These are phyloP conservation scores for Dothideomycetidae sp. DNA, from an alignment of 2,329 filamentous ascomycete species.

Conservation along the genomic window DNA sequence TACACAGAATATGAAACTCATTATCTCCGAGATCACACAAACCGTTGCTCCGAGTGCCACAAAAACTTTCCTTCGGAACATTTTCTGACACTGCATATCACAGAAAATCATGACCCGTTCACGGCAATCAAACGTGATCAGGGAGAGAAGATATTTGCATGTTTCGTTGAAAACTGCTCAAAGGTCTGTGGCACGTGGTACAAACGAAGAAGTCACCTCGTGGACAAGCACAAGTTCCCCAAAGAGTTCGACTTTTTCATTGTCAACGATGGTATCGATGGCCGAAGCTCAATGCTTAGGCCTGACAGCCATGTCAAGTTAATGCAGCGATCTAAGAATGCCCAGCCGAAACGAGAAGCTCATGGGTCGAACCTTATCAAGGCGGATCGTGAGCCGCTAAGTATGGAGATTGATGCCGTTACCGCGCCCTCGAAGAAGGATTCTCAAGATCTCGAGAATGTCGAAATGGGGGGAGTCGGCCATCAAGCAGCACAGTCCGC, in stretches of 20 bases:
- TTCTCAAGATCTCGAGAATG: too few relatives aligned
- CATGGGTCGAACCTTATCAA: too few relatives aligned
- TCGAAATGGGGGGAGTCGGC: too few relatives aligned
- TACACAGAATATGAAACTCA: constrained; percentile 79
- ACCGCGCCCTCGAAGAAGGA: not conserved
- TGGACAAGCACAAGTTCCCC: constrained; percentile 90
- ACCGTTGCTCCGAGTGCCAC: constrained; percentile 66
- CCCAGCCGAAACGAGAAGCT: not conserved
- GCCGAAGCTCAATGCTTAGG: constrained; percentile 61
- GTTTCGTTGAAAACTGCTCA: constrained; percentile 81
- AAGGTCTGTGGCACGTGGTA: constrained; percentile 68
- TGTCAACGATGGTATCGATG: constrained; percentile 80
- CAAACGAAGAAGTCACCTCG: constrained; percentile 75
- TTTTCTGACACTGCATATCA: constrained; percentile 69
- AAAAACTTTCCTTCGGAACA: constrained; percentile 80
- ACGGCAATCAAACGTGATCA: constrained; percentile 55
- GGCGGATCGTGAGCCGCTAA: too few relatives aligned
- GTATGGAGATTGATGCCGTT: too few relatives aligned
- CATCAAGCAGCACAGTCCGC: too few relatives aligned
- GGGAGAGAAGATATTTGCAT: constrained; percentile 83
- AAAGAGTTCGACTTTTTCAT: constrained; percentile 75
- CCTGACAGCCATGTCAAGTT: constrained; percentile 28
- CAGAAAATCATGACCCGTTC: constrained; percentile 81
- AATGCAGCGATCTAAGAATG: too few relatives aligned
- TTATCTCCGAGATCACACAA: constrained; percentile 65